Evolutionary conservation across 345 rosid genomes (phyloP).

Genomic region (Melaleuca quinquenervia): DNA sequence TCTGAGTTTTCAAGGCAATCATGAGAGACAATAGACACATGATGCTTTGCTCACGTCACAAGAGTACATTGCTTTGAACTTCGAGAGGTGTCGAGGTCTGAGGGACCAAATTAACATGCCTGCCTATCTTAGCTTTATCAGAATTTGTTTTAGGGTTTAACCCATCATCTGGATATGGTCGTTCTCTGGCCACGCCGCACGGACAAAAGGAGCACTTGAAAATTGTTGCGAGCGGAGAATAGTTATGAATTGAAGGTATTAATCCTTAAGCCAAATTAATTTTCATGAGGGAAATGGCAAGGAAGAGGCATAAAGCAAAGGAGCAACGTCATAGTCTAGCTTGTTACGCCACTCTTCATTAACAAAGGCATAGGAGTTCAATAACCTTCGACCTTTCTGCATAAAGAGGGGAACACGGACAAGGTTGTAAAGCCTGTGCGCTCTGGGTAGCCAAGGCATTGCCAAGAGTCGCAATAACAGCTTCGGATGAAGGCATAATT

Average conservation of each 20-base stretch:
- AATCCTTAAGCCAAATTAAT: not conserved
- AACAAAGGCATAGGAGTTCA: not conserved
- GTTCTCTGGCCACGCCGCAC: not conserved
- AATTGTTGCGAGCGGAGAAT: not conserved
- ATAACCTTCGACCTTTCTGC: not conserved
- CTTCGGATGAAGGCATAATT: not conserved
- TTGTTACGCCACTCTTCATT: not conserved
- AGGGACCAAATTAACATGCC: not conserved
- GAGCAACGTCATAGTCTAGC: not conserved
- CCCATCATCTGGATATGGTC: not conserved
- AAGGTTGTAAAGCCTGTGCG: not conserved
- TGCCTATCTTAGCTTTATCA: not conserved
- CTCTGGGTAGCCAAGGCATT: not conserved
- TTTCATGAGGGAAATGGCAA: not conserved
- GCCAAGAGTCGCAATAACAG: not conserved
- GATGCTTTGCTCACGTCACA: slow-evolving; percentile 12
- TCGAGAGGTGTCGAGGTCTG: not conserved
- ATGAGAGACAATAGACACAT: not conserved
- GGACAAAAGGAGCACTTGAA: not conserved
- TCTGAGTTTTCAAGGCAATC: not conserved
- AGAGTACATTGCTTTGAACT: not conserved
- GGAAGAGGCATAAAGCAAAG: not conserved
- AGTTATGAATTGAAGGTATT: not conserved
- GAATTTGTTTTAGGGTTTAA: not conserved
- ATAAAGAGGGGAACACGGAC: not conserved